Percentiles rank a stretch among this genome's conserved stretches.
These are phyloP conservation scores for Colletotrichum coccodes DNA, from an alignment of 2,329 filamentous ascomycete species.

Conservation along the genomic window DNA sequence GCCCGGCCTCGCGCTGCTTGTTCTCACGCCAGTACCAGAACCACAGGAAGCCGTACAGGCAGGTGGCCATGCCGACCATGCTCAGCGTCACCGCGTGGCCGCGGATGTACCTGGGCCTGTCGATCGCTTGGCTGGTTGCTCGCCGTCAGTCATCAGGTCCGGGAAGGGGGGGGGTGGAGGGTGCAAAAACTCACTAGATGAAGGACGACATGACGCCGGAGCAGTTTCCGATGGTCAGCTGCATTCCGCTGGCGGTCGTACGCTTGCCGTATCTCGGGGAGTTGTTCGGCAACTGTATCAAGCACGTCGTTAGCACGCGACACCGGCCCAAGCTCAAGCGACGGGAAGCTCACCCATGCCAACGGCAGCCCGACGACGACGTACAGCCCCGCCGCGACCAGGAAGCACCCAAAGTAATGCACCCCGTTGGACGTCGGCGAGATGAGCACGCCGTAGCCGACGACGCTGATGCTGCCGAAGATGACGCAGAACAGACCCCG, in stretches of 20 bases:
- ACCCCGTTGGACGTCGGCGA: constrained; percentile 58
- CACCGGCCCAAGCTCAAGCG: too few relatives aligned
- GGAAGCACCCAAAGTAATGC: constrained; percentile 66
- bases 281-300: constrained; percentile 62
- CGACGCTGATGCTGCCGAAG: constrained; percentile 62
- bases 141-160: background rate
- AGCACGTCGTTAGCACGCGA: background rate
- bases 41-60: constrained; percentile 48
- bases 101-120: constrained; percentile 67
- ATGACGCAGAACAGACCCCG: constrained; percentile 63
- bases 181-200: constrained; percentile 31
- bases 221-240: constrained; percentile 76
- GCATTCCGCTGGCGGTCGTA: constrained; percentile 76
- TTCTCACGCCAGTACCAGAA: constrained; percentile 56
- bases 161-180: too few relatives aligned
- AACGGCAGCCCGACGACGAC: constrained; percentile 64
- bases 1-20: constrained; percentile 50
- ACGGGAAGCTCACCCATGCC: constrained; percentile 56
- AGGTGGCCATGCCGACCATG: constrained; percentile 34
- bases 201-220: constrained; percentile 63
- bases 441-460: constrained; percentile 68
- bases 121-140: constrained; percentile 49
- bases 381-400: constrained; percentile 81
- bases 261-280: constrained; percentile 80
- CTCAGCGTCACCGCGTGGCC: constrained; percentile 64